phyloP scores from a whole-genome alignment of 257 asterid species.

The Linaria vulgaris region DNA sequence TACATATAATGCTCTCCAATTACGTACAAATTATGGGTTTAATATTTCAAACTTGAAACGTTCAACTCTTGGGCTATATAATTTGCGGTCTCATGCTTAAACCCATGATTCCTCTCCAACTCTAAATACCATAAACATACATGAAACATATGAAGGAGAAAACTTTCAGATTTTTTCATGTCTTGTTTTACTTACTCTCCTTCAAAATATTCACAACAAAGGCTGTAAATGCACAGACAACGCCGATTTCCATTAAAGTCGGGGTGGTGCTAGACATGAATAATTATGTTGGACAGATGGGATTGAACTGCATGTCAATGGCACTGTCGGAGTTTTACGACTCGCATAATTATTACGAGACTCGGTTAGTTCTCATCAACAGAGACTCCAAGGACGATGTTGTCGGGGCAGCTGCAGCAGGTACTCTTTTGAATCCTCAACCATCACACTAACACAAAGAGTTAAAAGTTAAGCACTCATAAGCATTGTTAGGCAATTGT shows the following conservation, averaged over 20 bases:
- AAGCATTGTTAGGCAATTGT: no score
- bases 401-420: conserved; percentile 53
- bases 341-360: conserved; percentile 28
- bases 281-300: conserved; percentile 33
- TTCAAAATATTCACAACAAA: conserved; percentile 1
- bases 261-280: conserved; percentile 56
- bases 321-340: conserved; percentile 50
- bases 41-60: no score
- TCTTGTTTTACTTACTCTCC: no score
- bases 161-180: no score
- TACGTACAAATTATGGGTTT: no score
- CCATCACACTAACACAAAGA: neutral
- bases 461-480: no score
- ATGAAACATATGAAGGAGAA: no score
- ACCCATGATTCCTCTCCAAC: no score
- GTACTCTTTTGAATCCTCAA: conserved; percentile 20
- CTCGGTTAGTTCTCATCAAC: conserved; percentile 34
- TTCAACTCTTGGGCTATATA: no score
- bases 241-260: conserved; percentile 31
- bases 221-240: conserved; percentile 23
- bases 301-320: conserved; percentile 42
- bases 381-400: conserved; percentile 41
- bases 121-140: no score
- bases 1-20: no score
- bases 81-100: no score